Percentiles rank a stretch among this genome's conserved stretches.
These are phyloP conservation scores for Penicillium crystallinum DNA, from an alignment of 495 filamentous ascomycete genomes.

Conservation along the genomic window DNA sequence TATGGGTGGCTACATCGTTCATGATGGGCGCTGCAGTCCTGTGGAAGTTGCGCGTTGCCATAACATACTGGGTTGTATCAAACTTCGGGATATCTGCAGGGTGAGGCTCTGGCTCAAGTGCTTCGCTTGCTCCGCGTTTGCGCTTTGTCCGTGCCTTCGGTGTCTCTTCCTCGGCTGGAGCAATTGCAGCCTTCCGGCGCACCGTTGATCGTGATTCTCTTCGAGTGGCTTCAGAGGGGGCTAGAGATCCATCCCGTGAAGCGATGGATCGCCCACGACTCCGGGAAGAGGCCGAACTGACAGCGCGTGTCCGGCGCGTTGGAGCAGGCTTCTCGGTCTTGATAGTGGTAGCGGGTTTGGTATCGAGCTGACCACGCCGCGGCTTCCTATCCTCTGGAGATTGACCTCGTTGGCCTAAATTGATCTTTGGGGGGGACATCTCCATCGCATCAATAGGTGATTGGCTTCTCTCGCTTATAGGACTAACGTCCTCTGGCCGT, in stretches of 20 bases:
- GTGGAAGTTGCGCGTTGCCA: conserved; percentile 72
- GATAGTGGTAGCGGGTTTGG: conserved; percentile 21
- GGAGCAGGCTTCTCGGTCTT: conserved; percentile 34
- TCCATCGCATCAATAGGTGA: conserved; percentile 37
- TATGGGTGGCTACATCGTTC: conserved; percentile 79
- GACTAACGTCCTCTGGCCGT: conserved; percentile 47
- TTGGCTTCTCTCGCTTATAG: conserved; percentile 46
- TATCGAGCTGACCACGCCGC: conserved; percentile 17
- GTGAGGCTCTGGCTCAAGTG: conserved; percentile 26
- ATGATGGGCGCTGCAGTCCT: conserved; percentile 73
- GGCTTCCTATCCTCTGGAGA: conserved; percentile 21
- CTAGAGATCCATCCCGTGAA: conserved; percentile 48
- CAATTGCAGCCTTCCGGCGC: conserved; percentile 43
- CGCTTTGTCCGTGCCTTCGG: conserved; percentile 31
- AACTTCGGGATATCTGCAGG: conserved; percentile 30
- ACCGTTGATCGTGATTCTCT: conserved; percentile 36
- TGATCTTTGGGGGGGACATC: conserved; percentile 24
- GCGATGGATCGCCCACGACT: conserved; percentile 55
- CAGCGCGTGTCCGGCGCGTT: conserved; percentile 37
- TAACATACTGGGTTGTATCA: conserved; percentile 51
- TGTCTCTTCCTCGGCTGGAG: conserved; percentile 24
- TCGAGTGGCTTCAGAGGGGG: conserved; percentile 43
- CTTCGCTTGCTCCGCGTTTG: conserved; percentile 39
- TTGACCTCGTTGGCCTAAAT: conserved; percentile 21
- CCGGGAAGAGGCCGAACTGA: conserved; percentile 51